Conservation (phyloP, 2,329 filamentous ascomycete species). For the Botrytis porri region DNA sequence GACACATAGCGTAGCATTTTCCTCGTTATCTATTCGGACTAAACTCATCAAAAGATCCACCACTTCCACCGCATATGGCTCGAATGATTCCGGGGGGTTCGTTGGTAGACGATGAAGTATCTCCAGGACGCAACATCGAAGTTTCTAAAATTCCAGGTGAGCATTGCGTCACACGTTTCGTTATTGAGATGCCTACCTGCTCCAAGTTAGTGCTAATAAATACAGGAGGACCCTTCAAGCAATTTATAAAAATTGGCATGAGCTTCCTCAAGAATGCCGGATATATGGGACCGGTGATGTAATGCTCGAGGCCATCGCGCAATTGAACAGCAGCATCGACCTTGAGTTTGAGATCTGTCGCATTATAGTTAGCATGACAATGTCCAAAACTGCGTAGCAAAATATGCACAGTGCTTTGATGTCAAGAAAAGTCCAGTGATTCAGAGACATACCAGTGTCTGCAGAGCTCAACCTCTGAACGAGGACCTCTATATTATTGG, state of each 20-base stretch:
- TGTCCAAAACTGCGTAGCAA: neutral
- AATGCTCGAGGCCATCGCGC: conserved; percentile 88
- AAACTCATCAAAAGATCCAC: conserved; percentile 87
- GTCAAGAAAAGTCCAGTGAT: neutral
- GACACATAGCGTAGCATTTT: conserved; percentile 97
- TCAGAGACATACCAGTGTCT: conserved; percentile 30
- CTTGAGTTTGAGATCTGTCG: conserved; percentile 74
- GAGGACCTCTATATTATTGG: conserved; percentile 59
- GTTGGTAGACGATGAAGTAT: conserved; percentile 84
- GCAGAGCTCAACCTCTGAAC: conserved; percentile 53
- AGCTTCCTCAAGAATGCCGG: conserved; percentile 78
- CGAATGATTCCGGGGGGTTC: conserved; percentile 73
- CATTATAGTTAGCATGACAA: conserved; percentile 22
- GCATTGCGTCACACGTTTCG: conserved; percentile 5
- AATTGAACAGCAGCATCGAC: conserved; percentile 79
- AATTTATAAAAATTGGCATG: conserved; percentile 84
- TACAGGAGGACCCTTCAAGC: conserved; percentile 80
- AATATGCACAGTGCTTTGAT: neutral
- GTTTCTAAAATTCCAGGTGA: conserved; percentile 54
- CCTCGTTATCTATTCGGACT: conserved; percentile 91
- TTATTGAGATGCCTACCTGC: conserved; percentile 58
- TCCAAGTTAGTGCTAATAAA: conserved; percentile 89
- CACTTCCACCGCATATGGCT: conserved; percentile 83
- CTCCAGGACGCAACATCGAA: conserved; percentile 90
- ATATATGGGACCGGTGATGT: conserved; percentile 76